These are phyloP conservation scores for Cyathus striatus DNA, from an alignment of 768 basidiomycete species.

Conservation along the genomic window DNA sequence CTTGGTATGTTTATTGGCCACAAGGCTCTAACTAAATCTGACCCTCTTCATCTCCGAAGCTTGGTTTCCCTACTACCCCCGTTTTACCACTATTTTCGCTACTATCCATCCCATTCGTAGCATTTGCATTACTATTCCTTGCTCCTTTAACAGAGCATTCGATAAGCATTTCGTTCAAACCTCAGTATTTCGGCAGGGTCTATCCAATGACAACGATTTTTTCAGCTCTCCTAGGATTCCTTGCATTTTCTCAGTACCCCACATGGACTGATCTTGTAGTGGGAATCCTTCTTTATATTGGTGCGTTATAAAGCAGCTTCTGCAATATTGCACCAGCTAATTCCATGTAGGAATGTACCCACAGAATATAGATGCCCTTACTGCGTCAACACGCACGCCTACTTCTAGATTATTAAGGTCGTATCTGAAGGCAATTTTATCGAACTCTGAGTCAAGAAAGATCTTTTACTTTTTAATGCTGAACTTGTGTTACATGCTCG, in stretches of 20 bases:
- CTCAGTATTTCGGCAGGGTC: constrained; percentile 55
- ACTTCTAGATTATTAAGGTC: constrained; percentile 51
- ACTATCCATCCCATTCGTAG: constrained; percentile 54
- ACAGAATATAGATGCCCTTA: constrained; percentile 34
- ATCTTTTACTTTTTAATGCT: constrained; percentile 96
- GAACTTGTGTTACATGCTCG: constrained; percentile 93
- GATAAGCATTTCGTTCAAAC: constrained; percentile 42
- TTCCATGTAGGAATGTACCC: constrained; percentile 47
- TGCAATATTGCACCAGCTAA: neutral
- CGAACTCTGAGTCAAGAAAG: constrained; percentile 87
- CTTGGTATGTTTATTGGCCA: constrained; percentile 37
- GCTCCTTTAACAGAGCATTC: constrained; percentile 45
- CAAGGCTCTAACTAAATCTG: neutral
- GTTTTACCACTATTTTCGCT: constrained; percentile 54
- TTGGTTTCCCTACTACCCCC: constrained; percentile 45
- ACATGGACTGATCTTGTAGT: constrained; percentile 57
- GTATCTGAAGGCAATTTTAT: constrained; percentile 87
- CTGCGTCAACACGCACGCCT: constrained; percentile 43
- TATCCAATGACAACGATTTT: constrained; percentile 47
- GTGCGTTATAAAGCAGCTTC: constrained; percentile 25
- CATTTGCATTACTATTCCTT: constrained; percentile 58
- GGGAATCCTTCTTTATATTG: constrained; percentile 56
- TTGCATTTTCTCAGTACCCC: constrained; percentile 61
- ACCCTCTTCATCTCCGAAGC: constrained; percentile 24
- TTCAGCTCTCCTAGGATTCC: constrained; percentile 48